Conservation (phyloP, 2,329 filamentous ascomycete species). For the Fusarium agapanthi region DNA sequence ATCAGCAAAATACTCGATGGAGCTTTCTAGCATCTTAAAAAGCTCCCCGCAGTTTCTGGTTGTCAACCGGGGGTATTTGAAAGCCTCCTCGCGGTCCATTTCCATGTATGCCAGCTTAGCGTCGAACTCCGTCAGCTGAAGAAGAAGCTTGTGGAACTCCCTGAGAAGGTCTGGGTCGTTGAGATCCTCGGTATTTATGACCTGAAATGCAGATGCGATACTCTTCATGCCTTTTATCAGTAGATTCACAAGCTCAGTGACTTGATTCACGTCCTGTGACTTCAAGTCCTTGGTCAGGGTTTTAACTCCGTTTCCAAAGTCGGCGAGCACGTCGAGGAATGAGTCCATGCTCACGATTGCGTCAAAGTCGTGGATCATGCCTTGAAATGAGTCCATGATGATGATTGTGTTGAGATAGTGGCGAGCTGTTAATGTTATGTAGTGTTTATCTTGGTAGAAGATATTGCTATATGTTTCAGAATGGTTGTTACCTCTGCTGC, state of each 20-base stretch:
- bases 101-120: not conserved
- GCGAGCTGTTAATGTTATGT: accelerated
- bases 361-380: not conserved
- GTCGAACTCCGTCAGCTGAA: not conserved
- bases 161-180: accelerated
- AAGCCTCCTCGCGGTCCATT: not conserved
- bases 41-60: too few relatives aligned
- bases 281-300: not conserved
- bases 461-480: not conserved
- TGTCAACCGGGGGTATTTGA: not conserved
- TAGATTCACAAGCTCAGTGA: accelerated
- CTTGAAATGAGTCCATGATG: not conserved
- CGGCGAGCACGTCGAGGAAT: accelerated
- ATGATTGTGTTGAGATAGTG: too few relatives aligned
- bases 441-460: not conserved
- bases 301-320: accelerated
- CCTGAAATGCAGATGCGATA: not conserved
- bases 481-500: too few relatives aligned
- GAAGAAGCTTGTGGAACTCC: accelerated
- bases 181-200: accelerated
- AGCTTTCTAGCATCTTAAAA: not conserved
- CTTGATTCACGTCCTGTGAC: accelerated
- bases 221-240: not conserved
- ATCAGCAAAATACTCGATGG: not conserved
- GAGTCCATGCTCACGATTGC: not conserved